phyloP scores from a whole-genome alignment of 1,139 yeast genomes.

The Candida sanyaensis region DNA sequence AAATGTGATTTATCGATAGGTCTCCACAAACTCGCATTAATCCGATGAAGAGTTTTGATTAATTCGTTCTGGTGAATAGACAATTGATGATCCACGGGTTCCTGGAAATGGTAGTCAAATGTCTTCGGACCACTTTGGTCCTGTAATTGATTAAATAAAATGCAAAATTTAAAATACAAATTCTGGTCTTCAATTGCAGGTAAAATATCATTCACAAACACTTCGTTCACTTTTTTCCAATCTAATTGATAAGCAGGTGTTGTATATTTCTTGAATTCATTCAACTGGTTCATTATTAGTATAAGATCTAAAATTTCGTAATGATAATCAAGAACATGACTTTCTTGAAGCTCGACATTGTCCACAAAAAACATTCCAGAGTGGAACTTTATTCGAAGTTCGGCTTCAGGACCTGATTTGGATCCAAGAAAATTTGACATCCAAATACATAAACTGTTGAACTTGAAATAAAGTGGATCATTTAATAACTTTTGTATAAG shows the following conservation, averaged over 20 bases:
- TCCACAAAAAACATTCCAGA: slow-evolving; percentile 3
- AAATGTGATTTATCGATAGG: slow-evolving; percentile 3
- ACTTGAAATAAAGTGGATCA: slow-evolving; percentile 9
- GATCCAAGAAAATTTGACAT: neutral
- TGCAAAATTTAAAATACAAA: slow-evolving; percentile 5
- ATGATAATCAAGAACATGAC: slow-evolving; percentile 9
- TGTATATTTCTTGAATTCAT: neutral
- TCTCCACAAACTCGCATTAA: slow-evolving; percentile 5
- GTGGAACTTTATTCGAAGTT: neutral
- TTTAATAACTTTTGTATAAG: slow-evolving; percentile 5
- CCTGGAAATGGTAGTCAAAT: neutral
- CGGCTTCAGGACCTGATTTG: neutral
- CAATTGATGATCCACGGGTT: neutral
- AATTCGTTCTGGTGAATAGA: neutral
- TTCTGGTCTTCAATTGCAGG: neutral
- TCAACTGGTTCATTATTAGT: slow-evolving; percentile 1
- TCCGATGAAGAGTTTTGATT: slow-evolving; percentile 6
- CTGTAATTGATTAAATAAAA: slow-evolving; percentile 7
- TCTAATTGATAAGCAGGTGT: neutral
- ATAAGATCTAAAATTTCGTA: slow-evolving; percentile 11
- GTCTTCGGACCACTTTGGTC: neutral
- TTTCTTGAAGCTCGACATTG: neutral
- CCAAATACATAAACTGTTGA: slow-evolving; percentile 10
- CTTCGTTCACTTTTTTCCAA: neutral
- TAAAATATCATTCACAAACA: slow-evolving; percentile 3